Base-by-base conservation (phyloP, 805 yeast genomes). In the Pichia nakasei region DNA sequence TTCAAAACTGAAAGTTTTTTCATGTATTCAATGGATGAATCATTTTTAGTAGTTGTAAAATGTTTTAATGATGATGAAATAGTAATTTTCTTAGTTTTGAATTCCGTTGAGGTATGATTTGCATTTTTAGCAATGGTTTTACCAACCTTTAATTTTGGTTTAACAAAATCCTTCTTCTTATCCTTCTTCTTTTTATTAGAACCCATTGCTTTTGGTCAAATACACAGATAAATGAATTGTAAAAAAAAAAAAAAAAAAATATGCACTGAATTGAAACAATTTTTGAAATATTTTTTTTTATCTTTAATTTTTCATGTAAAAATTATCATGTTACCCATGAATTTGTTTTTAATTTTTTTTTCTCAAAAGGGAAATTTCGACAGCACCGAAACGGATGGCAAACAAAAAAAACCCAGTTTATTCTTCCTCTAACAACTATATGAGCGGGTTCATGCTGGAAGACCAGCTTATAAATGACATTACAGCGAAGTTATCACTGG, bases 111-210 rank as follows among this genome's bases (percentile, higher is more conserved):
- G 5, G 98, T 93, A 46, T 73, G 76, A 58, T 87, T 86, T 18
- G 78, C 75, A 6, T 88, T 78, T 49, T 76, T 77, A 6, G 79
- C 77, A 18, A 77, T 76, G 3, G 82, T 68, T 62, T 93, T 93
- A 45, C 98, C 98, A 29, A 93, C 97, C 56, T 75, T 82, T 42
- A 93, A 73, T 68, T 86, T 91, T 47, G 78, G 70, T 61, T 87
- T 87, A 56, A 65, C 71, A 59, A 85, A 85, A 56, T 85, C 95
- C 63, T 81, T 82, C 57, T 70, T 71, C 66, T 82, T 85, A 48
- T 80, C 80, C 35, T 69, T 65, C 64, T 68, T 73, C 66, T 78
- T 82, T 60, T 69, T 73, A 53, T 62, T 76, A 37, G 78, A 77
- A 52, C 59, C 75, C 80, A 62, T 75, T 50, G 13, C 12, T 5